Conservation (phyloP, 768 basidiomycete genomes). For the Boletus subcaerulescens region DNA sequence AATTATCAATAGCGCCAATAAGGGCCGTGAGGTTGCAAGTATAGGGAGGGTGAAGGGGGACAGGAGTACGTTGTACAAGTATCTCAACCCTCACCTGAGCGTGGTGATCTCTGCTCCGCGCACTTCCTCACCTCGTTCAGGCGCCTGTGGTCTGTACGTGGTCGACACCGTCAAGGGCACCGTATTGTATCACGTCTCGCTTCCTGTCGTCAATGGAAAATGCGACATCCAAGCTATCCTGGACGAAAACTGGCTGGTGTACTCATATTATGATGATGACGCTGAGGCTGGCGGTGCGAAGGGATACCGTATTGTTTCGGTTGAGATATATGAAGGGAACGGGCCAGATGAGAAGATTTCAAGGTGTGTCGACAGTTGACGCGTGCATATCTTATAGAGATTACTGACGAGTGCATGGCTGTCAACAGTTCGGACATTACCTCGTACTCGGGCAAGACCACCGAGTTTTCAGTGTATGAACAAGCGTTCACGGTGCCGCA, state of each 20-base stretch:
- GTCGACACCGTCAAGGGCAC: slow-evolving; percentile 80
- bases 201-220: slow-evolving; percentile 43
- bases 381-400: slow-evolving; percentile 4
- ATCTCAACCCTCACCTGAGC: slow-evolving; percentile 80
- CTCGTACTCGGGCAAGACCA: slow-evolving; percentile 50
- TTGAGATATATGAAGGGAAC: slow-evolving; percentile 86
- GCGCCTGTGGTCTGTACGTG: slow-evolving; percentile 64
- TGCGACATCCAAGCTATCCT: slow-evolving; percentile 71
- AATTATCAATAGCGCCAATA: slow-evolving; percentile 44
- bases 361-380: slow-evolving; percentile 50
- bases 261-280: slow-evolving; percentile 74
- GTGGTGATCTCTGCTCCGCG: slow-evolving; percentile 55
- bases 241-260: slow-evolving; percentile 92
- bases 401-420: background rate
- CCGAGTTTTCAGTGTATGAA: slow-evolving; percentile 57
- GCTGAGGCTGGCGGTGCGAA: slow-evolving; percentile 49
- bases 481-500: slow-evolving; percentile 70
- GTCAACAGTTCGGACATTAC: slow-evolving; percentile 49
- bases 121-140: slow-evolving; percentile 9
- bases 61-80: slow-evolving; percentile 89
- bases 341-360: slow-evolving; percentile 62
- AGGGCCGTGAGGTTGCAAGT: slow-evolving; percentile 58
- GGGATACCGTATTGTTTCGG: slow-evolving; percentile 71
- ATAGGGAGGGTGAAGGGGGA: slow-evolving; percentile 84
- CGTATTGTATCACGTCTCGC: slow-evolving; percentile 60